These are phyloP conservation scores for Chrysosporium keratinophilum DNA, from an alignment of 2,329 filamentous ascomycete species.

Conservation along the genomic window DNA sequence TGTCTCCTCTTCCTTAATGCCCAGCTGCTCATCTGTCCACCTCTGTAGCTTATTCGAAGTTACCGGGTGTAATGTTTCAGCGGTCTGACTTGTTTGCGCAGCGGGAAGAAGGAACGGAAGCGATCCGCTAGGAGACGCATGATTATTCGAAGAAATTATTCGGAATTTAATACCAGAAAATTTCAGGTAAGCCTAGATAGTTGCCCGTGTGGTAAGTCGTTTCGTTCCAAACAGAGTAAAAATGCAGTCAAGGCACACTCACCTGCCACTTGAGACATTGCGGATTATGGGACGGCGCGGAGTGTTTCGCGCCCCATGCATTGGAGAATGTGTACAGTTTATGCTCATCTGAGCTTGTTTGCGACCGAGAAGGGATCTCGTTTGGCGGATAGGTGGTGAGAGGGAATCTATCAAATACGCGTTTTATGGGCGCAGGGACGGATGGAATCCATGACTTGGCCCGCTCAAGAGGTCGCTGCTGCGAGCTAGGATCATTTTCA, in stretches of 20 bases:
- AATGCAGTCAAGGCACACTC: constrained; percentile 21
- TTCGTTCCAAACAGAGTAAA: not conserved
- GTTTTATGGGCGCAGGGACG: constrained; percentile 61
- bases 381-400: constrained; percentile 65
- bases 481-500: constrained; percentile 12
- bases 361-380: constrained; percentile 56
- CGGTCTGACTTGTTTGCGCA: constrained; percentile 21
- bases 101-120: constrained; percentile 72
- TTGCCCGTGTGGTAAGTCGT: not conserved
- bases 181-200: constrained; percentile 63
- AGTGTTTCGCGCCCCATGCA: constrained; percentile 49
- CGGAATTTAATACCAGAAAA: constrained; percentile 61
- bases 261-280: constrained; percentile 96
- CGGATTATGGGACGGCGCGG: constrained; percentile 75
- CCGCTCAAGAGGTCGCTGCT: constrained; percentile 11
- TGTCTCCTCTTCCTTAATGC: constrained; percentile 39
- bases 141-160: constrained; percentile 68
- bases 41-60: constrained; percentile 56
- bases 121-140: constrained; percentile 80
- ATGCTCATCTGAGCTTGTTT: constrained; percentile 39
- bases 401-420: constrained; percentile 75
- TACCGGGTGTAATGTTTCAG: constrained; percentile 40
- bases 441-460: constrained; percentile 29
- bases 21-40: constrained; percentile 51
- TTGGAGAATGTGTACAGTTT: constrained; percentile 69